These are phyloP conservation scores for Phialophora tarda DNA, from an alignment of 2,329 filamentous ascomycete species.

Conservation along the genomic window DNA sequence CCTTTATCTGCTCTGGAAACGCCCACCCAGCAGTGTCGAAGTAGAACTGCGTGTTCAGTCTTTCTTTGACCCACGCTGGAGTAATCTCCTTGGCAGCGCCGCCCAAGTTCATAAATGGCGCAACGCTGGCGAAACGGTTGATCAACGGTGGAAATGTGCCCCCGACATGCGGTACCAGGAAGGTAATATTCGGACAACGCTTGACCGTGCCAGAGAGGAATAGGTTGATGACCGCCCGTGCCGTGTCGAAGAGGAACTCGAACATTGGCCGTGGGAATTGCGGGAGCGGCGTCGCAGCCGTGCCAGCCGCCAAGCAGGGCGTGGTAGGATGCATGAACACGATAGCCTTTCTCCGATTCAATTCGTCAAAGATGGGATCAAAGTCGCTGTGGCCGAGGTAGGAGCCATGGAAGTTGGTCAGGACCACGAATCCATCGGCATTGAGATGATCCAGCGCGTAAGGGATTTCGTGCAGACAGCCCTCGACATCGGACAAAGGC, in stretches of 20 bases:
- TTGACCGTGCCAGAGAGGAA: slow-evolving; percentile 56
- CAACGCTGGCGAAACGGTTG: slow-evolving; percentile 34
- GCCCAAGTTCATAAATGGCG: slow-evolving; percentile 33
- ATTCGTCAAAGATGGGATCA: slow-evolving; percentile 54
- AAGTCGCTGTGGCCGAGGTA: slow-evolving; percentile 58
- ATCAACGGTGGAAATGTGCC: slow-evolving; percentile 49
- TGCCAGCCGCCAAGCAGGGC: slow-evolving; percentile 33
- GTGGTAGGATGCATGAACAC: slow-evolving; percentile 63
- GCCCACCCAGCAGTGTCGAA: slow-evolving; percentile 40
- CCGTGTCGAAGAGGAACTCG: slow-evolving; percentile 62
- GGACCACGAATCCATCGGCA: slow-evolving; percentile 58
- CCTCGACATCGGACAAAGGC: slow-evolving; percentile 58
- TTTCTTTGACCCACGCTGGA: slow-evolving; percentile 35
- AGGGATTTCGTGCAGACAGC: slow-evolving; percentile 56
- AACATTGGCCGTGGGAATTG: slow-evolving; percentile 54
- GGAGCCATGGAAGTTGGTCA: slow-evolving; percentile 60
- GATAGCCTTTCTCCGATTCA: slow-evolving; percentile 55
- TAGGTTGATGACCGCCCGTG: slow-evolving; percentile 55
- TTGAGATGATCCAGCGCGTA: slow-evolving; percentile 47
- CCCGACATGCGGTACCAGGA: slow-evolving; percentile 58
- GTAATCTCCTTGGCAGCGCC: slow-evolving; percentile 31
- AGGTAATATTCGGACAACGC: slow-evolving; percentile 53
- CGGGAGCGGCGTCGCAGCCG: slow-evolving; percentile 35
- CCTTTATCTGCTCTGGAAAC: slow-evolving; percentile 38
- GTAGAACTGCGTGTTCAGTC: slow-evolving; percentile 38